Evolutionary conservation across 2,329 filamentous ascomycete genomes (phyloP), one percentile per base, ranked within the genome.

Genomic region (Ascochyta koolunga): DNA sequence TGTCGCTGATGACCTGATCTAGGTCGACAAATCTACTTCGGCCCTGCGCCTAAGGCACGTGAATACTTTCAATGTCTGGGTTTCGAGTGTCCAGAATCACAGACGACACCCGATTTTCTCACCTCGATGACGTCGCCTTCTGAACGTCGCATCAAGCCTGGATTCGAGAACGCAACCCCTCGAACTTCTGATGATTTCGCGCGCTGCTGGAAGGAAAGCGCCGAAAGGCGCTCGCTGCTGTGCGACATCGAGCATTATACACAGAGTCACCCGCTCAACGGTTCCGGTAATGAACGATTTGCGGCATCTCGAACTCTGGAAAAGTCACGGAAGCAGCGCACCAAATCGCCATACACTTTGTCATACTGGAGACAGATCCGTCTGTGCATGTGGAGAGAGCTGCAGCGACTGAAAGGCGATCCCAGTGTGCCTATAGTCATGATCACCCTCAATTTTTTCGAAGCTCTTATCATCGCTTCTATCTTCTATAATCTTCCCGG

Each of bases 11-110:
- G 4, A 9, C 27, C 1, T 7, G 13, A 3, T 18, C 13, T 9
- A 52, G 49, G 60, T 6, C 82, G 86, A 0, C 83, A 91, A 66
- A 91, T 92, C 55, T 93, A 85, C 76, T 91, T 86, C 60, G 90
- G 89, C 0, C 81, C 82, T 0, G 78, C 83, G 0, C 76, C 81
- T 7, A 75, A 83, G 10, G 89, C 89, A 1, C 87, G 83, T 63
- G 71, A 78, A 18, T 92, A 90, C 68, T 92, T 93, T 58, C 77
- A 86, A 35, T 74, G 82, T 9, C 77, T 92, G 5, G 89, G 89
- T 0, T 93, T 91, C 61, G 79, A 83, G 15, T 89, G 88, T 61
- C 88, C 88, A 0, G 79, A 83, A 13, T 61, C 88, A 10, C 84
- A 86, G 81, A 91, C 87, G 0, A 86, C 86, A 0, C 85, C 85